Evolutionary conservation across 164 flowering plant species (phyloP).

Genomic region (Macadamia integrifolia): DNA sequence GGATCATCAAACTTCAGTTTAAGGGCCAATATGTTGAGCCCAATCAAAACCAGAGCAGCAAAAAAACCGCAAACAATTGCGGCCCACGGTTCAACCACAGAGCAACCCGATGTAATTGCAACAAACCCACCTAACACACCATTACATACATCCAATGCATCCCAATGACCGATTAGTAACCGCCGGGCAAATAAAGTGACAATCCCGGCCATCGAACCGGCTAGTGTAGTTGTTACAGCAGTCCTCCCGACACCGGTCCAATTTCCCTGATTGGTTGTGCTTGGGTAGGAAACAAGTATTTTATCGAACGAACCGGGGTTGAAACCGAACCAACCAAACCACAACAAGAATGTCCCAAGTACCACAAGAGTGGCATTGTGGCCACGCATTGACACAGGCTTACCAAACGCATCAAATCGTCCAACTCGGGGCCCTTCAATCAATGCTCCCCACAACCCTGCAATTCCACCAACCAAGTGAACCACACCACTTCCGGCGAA

Average conservation of each 20-base stretch:
- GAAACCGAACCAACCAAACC: conserved; percentile 76
- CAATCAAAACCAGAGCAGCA: conserved; percentile 61
- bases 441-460: conserved; percentile 58
- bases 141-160: conserved; percentile 55
- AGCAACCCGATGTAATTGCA: conserved; percentile 57
- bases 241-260: conserved; percentile 57
- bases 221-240: conserved; percentile 58
- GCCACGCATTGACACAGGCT: conserved; percentile 50
- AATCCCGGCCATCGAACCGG: conserved; percentile 55
- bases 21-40: conserved; percentile 45
- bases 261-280: conserved; percentile 34
- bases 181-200: conserved; percentile 52
- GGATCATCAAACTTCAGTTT: conserved; percentile 59
- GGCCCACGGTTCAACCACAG: conserved; percentile 84
- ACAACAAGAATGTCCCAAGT: conserved; percentile 55
- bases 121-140: conserved; percentile 59
- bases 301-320: conserved; percentile 56
- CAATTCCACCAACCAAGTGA: conserved; percentile 60
- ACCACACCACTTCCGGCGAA: conserved; percentile 63
- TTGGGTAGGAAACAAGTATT: conserved; percentile 41
- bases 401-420: conserved; percentile 50
- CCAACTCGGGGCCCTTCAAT: conserved; percentile 68
- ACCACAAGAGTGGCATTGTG: conserved; percentile 64
- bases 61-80: conserved; percentile 59
- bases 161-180: conserved; percentile 59